Evolutionary conservation across 352 stramenopile genomes (phyloP).

Genomic region (Elongisporangium prolatum): DNA sequence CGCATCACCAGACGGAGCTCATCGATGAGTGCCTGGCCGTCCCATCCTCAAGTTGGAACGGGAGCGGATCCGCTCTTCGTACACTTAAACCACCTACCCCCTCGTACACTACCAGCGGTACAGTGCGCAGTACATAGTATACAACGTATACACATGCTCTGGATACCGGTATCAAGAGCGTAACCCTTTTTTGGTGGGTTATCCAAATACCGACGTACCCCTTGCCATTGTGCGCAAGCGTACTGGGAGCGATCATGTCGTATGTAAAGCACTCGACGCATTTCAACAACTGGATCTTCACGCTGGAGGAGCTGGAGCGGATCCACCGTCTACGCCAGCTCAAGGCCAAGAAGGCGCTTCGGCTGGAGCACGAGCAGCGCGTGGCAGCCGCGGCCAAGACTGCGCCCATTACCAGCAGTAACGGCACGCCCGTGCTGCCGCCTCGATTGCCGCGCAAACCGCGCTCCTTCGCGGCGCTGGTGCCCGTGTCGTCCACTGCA

Average conservation of each 20-base stretch:
- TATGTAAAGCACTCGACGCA: slow-evolving; percentile 83
- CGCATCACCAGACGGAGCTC: too few relatives aligned
- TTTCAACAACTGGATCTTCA: slow-evolving; percentile 89
- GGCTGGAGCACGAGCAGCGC: slow-evolving; percentile 53
- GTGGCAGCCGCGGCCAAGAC: slow-evolving; percentile 10
- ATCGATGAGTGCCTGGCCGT: too few relatives aligned
- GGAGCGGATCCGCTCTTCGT: too few relatives aligned
- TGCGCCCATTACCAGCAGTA: not conserved
- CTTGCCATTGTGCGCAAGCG: too few relatives aligned
- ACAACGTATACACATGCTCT: too few relatives aligned
- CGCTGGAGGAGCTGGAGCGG: slow-evolving; percentile 44
- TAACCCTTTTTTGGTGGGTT: too few relatives aligned
- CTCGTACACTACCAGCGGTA: too few relatives aligned
- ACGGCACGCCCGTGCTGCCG: slow-evolving; percentile 6
- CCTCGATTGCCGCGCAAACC: slow-evolving; percentile 41
- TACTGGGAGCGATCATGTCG: slow-evolving; percentile 33
- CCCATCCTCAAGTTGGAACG: too few relatives aligned
- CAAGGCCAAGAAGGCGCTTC: slow-evolving; percentile 56
- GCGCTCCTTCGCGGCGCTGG: slow-evolving; percentile 72
- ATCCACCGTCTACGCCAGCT: slow-evolving; percentile 58
- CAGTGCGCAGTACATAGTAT: too few relatives aligned
- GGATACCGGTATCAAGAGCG: too few relatives aligned
- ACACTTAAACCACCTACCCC: too few relatives aligned
- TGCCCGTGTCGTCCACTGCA: slow-evolving; percentile 60
- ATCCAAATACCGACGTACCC: too few relatives aligned